Evolutionary conservation across 805 yeast genomes (phyloP), one percentile per base, ranked within the genome.

Genomic region (Debaryomyces maramus): DNA sequence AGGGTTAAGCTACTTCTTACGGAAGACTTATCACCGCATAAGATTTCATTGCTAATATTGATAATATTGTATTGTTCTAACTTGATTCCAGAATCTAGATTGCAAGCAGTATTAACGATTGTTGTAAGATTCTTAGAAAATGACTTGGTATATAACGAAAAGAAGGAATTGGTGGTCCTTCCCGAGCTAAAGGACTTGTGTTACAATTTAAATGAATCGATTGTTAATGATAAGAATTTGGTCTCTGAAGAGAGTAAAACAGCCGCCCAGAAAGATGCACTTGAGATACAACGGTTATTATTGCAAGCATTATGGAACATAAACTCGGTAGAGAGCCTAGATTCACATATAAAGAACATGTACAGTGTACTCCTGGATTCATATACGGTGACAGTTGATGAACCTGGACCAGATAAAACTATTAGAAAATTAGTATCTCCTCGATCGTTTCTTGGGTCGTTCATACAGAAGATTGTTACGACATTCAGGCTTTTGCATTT

Each of bases 11-110:
- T 64, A 19, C 46, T 64, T 9, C 50, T 65, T 22, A 53, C 70
- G 3, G 73, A 68, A 39, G 72, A 63, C 39, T 44, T 81, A 19
- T 74, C 83, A 5, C 80, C 86, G 0, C 72, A 77, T 40, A 79
- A 77, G 46, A 58, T 82, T 0, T 76, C 81, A 1, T 48, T 80
- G 1, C 49, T 80, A 7, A 58, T 73, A 3, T 51, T 82, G 10
- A 65, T 80, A 21, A 34, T 39, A 22, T 34, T 51, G n/a, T 48
- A 46, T 29, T 42, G 50, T 33, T 7, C 24, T 5, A 34, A 43
- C 19, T 28, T 32, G 26, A 37, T 54, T 13, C 46, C 79, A 4
- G 46, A 57, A 11, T 48, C 53, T 15, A 55, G 64, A 19, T 55
- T 62, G 16, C 65, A 73, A 5, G 68, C 75, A 0, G 50, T 72